Percentiles rank a stretch among this genome's conserved stretches.
These are phyloP conservation scores for Solanum sejunctum DNA, from an alignment of 257 asterid genomes.

Conservation along the genomic window DNA sequence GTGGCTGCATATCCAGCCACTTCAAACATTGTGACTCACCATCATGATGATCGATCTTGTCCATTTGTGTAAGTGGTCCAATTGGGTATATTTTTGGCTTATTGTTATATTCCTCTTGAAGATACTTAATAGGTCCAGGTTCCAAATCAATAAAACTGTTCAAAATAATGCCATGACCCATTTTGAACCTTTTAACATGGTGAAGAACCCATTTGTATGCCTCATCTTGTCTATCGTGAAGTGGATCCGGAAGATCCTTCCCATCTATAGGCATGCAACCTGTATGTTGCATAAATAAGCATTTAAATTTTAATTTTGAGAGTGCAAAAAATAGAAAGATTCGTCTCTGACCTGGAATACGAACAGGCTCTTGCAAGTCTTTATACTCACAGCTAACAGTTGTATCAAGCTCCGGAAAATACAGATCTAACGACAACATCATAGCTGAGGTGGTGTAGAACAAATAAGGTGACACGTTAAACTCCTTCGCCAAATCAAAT, in stretches of 20 bases:
- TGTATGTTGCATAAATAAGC: neutral
- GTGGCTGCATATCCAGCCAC: conserved; percentile 18
- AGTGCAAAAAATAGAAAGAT: too few species aligned
- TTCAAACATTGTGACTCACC: neutral
- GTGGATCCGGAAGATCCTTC: conserved; percentile 8
- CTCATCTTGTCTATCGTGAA: conserved; percentile 7
- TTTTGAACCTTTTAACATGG: neutral
- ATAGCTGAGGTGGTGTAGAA: conserved; percentile 6
- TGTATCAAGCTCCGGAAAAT: conserved; percentile 7
- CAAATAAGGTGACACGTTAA: conserved; percentile 1
- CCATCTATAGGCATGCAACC: conserved; percentile 5
- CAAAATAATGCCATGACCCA: conserved; percentile 14
- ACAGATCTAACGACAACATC: neutral
- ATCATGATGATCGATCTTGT: neutral
- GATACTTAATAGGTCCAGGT: neutral
- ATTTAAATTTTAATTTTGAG: too few species aligned
- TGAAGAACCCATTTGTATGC: conserved; percentile 9
- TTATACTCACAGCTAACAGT: neutral
- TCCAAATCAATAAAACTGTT: conserved; percentile 15
- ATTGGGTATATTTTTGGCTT: conserved; percentile 2
- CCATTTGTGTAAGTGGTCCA: conserved; percentile 8
- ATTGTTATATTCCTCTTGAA: neutral
- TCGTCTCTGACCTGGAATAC: neutral
- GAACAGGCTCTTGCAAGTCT: neutral
- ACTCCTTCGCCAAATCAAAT: conserved; percentile 10